Evolutionary conservation across 2,329 filamentous ascomycete genomes (phyloP).

Genomic region (Paecilomyces sp.): DNA sequence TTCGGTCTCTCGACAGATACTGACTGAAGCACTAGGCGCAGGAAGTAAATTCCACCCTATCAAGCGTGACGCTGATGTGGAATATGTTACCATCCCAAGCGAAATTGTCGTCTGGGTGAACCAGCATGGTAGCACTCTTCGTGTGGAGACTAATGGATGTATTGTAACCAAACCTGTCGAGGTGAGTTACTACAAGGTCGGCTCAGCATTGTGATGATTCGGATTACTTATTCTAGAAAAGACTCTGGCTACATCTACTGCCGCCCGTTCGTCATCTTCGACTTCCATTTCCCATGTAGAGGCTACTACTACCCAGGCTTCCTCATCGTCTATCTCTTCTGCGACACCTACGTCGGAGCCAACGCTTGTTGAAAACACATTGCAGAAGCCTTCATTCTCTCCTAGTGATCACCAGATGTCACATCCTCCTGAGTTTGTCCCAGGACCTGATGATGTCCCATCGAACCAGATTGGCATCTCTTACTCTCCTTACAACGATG

Average conservation of each 20-base stretch:
- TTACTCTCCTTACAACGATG: constrained; percentile 52
- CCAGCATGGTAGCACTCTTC: constrained; percentile 4
- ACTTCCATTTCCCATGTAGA: not conserved
- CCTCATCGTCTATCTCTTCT: not conserved
- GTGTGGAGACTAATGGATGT: constrained; percentile 1
- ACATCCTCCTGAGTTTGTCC: not conserved
- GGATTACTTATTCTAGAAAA: not conserved
- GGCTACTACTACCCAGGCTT: not conserved
- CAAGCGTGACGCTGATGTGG: not conserved
- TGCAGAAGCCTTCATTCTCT: not conserved
- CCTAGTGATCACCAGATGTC: not conserved
- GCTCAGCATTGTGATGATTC: not conserved
- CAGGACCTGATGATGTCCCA: not conserved
- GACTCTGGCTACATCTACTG: not conserved
- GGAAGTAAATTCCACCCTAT: not conserved
- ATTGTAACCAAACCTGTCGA: not conserved
- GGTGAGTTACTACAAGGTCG: not conserved
- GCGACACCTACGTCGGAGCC: not conserved
- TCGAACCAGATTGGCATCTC: constrained; percentile 40
- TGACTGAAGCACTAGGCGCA: not conserved
- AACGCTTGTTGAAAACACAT: not conserved
- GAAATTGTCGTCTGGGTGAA: constrained; percentile 5
- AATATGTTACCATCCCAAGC: constrained; percentile 3
- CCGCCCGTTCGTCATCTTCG: not conserved
- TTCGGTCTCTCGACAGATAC: not conserved